Base-by-base conservation (phyloP, 768 basidiomycete species). In the Tubosaeta sp. region DNA sequence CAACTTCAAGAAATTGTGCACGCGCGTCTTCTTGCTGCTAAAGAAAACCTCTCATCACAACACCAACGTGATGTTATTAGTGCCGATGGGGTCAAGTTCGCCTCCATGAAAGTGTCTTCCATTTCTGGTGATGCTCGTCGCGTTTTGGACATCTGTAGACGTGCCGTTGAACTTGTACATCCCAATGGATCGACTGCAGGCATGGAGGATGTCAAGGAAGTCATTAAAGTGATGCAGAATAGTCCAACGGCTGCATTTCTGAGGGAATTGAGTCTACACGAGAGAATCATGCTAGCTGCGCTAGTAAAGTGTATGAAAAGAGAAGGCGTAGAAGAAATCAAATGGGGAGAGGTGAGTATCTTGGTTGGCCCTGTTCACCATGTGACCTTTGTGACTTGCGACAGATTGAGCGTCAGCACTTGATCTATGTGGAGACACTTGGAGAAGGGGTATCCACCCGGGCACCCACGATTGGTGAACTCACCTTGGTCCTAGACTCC, bases 61-160 rank as follows among this genome's bases (percentile, higher is more conserved):
- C 71, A 77, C 49, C 71, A 76, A 12, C 73, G 78, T 0, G 73
- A 76, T 34, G 79, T 87, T 11, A 75, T 90, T 19, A 75, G 71
- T 11, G 51, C 70, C 0, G 92, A 93, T 60, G 94, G 88, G 1
- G 78, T 97, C 56, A 87, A 82, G 62, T 82, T 93, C 53, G 91
- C 91, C 4, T 86, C 94, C 1, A 91, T 82, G 68, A 83, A 81
- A 60, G 84, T 87, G 51, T 81, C 84, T 2, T 73, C 71, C 10
- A 90, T 96, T 51, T 94, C 91, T 50, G 96, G 96, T 24, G 96
- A 99, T 66, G 96, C 96, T 1, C 75, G 96, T 46, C 77, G 94
- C 27, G 89, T 94, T 6, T 74, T 99, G 51, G 96, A 99, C 64
- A 87, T 95, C 41, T 96, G 93, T 71, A 77, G 94, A 84, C 87